Evolutionary conservation across 2,329 filamentous ascomycete genomes (phyloP).

Genomic region (Juglanconis sp.): DNA sequence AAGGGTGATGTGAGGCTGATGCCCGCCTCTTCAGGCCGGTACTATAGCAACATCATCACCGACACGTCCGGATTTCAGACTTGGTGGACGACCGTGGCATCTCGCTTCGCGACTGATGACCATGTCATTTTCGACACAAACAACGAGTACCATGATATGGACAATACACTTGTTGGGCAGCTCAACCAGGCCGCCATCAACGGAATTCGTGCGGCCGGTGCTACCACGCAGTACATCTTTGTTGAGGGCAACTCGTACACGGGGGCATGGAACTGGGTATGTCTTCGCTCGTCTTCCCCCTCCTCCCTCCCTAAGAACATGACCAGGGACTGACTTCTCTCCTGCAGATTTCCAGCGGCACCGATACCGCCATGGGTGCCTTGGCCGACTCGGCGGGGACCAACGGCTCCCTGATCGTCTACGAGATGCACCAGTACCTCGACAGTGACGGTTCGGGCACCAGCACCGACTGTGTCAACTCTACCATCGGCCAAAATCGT

Average conservation of each 20-base stretch:
- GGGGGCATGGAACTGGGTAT: conserved; percentile 47
- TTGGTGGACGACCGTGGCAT: conserved; percentile 56
- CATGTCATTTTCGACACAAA: conserved; percentile 64
- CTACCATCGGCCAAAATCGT: conserved; percentile 47
- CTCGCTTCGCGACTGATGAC: conserved; percentile 48
- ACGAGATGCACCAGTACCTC: conserved; percentile 61
- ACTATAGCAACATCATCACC: conserved; percentile 51
- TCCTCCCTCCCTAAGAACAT: too few species aligned
- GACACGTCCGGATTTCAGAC: conserved; percentile 49
- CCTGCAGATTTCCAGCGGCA: conserved; percentile 32
- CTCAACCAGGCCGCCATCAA: conserved; percentile 65
- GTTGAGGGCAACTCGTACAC: conserved; percentile 54
- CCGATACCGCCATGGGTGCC: conserved; percentile 35
- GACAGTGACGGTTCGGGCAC: conserved; percentile 53
- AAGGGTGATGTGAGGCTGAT: too few species aligned
- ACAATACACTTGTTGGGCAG: conserved; percentile 53
- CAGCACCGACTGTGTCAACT: conserved; percentile 42
- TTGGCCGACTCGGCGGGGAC: conserved; percentile 40
- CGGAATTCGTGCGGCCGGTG: conserved; percentile 57
- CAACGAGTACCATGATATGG: conserved; percentile 65
- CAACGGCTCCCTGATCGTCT: conserved; percentile 45
- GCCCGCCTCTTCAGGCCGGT: conserved; percentile 30
- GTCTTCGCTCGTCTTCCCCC: not conserved
- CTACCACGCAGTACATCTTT: conserved; percentile 53
- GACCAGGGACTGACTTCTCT: too few species aligned